Evolutionary conservation across 306 rosid species (phyloP).

Genomic region (Delonix regia): DNA sequence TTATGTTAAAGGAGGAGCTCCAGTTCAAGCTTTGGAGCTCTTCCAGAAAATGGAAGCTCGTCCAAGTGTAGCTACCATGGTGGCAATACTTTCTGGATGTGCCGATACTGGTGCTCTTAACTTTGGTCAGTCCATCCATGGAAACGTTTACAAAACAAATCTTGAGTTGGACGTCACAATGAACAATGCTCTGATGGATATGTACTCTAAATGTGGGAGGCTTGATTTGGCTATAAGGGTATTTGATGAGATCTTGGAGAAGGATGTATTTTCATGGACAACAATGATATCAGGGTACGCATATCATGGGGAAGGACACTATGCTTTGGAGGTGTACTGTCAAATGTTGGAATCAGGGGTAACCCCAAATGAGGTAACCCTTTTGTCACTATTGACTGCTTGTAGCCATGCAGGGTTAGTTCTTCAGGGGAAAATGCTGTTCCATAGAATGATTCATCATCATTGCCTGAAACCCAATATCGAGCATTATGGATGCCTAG

Average conservation of each 20-base stretch:
- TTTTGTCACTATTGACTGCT: conserved; percentile 35
- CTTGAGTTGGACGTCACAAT: conserved; percentile 14
- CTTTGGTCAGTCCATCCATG: conserved; percentile 37
- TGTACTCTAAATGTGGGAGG: conserved; percentile 41
- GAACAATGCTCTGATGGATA: conserved; percentile 33
- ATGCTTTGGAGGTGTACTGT: conserved; percentile 34
- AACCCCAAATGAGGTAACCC: conserved; percentile 33
- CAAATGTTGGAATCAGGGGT: conserved; percentile 17
- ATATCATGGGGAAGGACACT: conserved; percentile 27
- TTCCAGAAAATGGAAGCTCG: conserved; percentile 12
- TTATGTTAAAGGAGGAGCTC: conserved; percentile 33
- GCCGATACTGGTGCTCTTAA: conserved; percentile 34
- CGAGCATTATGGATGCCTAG: conserved; percentile 36
- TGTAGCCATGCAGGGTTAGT: conserved; percentile 36
- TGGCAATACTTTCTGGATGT: conserved; percentile 32
- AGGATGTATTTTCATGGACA: conserved; percentile 42
- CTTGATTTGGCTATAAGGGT: conserved; percentile 29
- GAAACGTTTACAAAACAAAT: conserved; percentile 18
- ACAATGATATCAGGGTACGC: conserved; percentile 37
- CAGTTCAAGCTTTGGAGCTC: conserved; percentile 39
- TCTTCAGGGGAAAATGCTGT: conserved; percentile 20
- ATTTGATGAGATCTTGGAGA: conserved; percentile 34
- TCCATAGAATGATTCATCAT: conserved; percentile 31
- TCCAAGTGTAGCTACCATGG: background rate
- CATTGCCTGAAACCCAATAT: conserved; percentile 25